Base-by-base conservation (phyloP, 768 basidiomycete species). In the Amanita inopinata region DNA sequence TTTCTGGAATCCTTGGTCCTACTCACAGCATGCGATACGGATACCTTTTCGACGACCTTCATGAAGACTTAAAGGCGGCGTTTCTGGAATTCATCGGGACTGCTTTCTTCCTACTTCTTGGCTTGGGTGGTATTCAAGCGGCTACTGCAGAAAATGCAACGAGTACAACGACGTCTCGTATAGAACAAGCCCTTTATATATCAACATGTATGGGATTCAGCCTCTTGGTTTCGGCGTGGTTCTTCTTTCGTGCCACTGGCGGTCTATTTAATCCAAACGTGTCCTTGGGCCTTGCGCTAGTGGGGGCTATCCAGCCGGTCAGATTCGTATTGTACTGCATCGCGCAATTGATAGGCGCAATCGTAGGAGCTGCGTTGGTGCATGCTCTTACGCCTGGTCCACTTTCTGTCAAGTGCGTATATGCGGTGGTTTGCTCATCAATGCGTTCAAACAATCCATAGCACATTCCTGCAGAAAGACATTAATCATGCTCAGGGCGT, bases 201-300 rank as follows among this genome's bases (percentile, higher is more conserved):
- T 68, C 80, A 3, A 68, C 70, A 0, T 70, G 65, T 36, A 76
- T 80, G 67, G 80, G 82, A 0, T 56, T 83, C 35, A 71, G 71
- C 48, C 67, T 84, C 33, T 63, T 82, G 35, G 68, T 76, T 32
- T 73, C 74, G 2, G 78, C 72, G 5, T 84, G 81, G 80, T 51
- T 80, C 8, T 83, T 83, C 58, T 83, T 71, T 54, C 69, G 79
- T 18, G 56, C 59, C 8, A 79, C 77, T 0, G 79, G 79, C 7
- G 78, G 77, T 4, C 59, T 80, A 17, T 83, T 81, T 59, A 84
- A 82, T 48, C 80, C 78, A 0, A 65, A 78, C 46, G 65, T 83
- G 46, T 74, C 72, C 11, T 60, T 78, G 30, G 71, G 80, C 5
- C 69, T 83, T 25, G 64, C 77, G 40, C 62, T 83, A 31, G 61